Conservation (phyloP, 1,284 basidiomycete species). For the Trichosporon asahii region DNA sequence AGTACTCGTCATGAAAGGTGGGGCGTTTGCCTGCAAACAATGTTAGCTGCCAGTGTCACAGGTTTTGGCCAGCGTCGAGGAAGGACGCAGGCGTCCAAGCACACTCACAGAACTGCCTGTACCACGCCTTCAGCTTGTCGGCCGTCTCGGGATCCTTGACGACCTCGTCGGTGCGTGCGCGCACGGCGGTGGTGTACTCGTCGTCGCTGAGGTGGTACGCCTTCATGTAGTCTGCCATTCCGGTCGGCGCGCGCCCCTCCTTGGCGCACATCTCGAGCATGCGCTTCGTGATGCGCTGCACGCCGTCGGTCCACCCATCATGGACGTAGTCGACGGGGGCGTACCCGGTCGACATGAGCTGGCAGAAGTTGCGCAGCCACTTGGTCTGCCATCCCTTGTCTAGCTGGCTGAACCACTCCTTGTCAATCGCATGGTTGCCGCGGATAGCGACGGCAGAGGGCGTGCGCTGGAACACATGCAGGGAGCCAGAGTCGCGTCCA, state of each 20-base stretch:
- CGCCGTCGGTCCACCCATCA: constrained; percentile 22
- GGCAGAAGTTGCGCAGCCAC: constrained; percentile 20
- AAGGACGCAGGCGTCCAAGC: too few species aligned
- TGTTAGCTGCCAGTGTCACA: too few species aligned
- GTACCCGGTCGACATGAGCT: constrained; percentile 12
- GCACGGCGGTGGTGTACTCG: constrained; percentile 10
- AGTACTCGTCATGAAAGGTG: constrained; percentile 22
- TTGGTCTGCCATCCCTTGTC: constrained; percentile 19
- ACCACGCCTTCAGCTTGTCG: constrained; percentile 21
- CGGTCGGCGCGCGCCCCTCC: not conserved
- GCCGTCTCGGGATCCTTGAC: constrained; percentile 17
- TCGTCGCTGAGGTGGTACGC: constrained; percentile 18
- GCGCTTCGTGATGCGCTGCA: constrained; percentile 13
- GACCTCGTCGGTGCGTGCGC: constrained; percentile 16
- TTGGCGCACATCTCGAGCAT: constrained; percentile 11
- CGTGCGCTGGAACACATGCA: constrained; percentile 26
- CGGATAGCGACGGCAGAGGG: constrained; percentile 17
- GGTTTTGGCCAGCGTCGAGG: too few species aligned
- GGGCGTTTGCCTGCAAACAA: constrained; percentile 22
- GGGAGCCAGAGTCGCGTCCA: constrained; percentile 13
- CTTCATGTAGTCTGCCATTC: constrained; percentile 9
- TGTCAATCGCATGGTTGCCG: constrained; percentile 23
- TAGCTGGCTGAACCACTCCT: constrained; percentile 19
- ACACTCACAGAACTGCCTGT: constrained; percentile 17
- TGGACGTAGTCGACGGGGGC: constrained; percentile 14